Evolutionary conservation across 805 yeast genomes (phyloP), one percentile per base, ranked within the genome.

Genomic region (Yarrowia alimentaria): DNA sequence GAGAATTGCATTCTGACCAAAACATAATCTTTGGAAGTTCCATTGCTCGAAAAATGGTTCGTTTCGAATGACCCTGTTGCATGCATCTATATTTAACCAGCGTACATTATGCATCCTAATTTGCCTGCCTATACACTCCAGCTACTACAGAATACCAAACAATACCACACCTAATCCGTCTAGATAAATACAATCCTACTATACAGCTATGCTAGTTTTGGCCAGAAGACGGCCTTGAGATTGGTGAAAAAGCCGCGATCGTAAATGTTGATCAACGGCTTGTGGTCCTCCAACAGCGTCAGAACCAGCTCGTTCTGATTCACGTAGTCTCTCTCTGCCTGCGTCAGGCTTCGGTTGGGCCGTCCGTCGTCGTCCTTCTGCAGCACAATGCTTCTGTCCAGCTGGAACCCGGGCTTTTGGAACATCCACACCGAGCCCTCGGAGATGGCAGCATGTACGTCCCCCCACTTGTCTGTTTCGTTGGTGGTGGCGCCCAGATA

Each of bases 401-500:
- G 51, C 37, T 45, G 51, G 8, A 53, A 51, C 6, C 52, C 53
- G 3, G 58, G 56, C 29, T 54, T 51, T 17, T 55, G 63, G 53
- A 60, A 68, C 22, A 56, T 53, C 35, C 59, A 68, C 6, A 80
- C 61, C 21, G 58, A 61, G 1, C 73, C 73, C 10, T 70, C 69
- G 8, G 68, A 58, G 45, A 77, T 64, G 53, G 79, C 68, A 42
- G 76, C 74, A 51, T 80, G 80, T 11, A 85, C 71, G 3, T 73
- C 78, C 14, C 68, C 76, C 94, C 94, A 85, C 60, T 85, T 85
- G 45, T 72, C 79, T 13, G 76, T 68, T 64, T 85, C 95, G 59
- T 82, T 83, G 4, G 90, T 82, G 10, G 93, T 84, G 62, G 80
- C 80, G 0, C 95, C 95, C 32, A 76, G 70, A 55, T 72, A 74